Evolutionary conservation across 345 rosid genomes (phyloP).

Genomic region (Raphanus sativus): DNA sequence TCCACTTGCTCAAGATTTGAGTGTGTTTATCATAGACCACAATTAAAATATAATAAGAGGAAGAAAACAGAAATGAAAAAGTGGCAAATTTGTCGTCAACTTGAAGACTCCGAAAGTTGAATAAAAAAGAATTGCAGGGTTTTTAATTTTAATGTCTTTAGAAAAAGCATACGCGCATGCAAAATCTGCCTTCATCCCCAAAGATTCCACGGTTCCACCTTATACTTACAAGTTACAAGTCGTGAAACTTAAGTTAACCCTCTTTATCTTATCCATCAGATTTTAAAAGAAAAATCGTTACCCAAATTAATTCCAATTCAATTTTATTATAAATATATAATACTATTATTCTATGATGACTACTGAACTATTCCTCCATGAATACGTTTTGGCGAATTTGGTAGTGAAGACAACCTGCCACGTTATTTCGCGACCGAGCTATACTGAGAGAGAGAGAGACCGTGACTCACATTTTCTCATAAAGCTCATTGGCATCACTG

Average conservation of each 20-base stretch:
- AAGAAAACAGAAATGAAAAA: constrained; percentile 12
- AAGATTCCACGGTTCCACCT: constrained; percentile 41
- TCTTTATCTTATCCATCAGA: constrained; percentile 22
- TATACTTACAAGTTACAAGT: constrained; percentile 28
- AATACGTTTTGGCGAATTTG: constrained; percentile 16
- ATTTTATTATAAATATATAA: not conserved
- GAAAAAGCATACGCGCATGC: constrained; percentile 45
- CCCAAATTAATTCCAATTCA: not conserved
- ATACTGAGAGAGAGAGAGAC: not conserved
- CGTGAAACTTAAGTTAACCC: constrained; percentile 36
- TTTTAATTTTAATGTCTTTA: constrained; percentile 24
- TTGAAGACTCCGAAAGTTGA: constrained; percentile 29
- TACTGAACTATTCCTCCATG: not conserved
- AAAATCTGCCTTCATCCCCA: constrained; percentile 24
- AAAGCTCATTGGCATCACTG: constrained; percentile 7
- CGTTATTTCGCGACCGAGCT: not conserved
- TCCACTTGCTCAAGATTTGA: constrained; percentile 1
- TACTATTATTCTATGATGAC: not conserved
- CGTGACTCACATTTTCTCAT: constrained; percentile 1
- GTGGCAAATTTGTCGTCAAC: constrained; percentile 24
- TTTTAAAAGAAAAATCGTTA: not conserved
- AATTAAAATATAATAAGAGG: not conserved
- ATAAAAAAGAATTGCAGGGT: not conserved
- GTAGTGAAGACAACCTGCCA: not conserved
- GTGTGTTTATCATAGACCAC: not conserved